Evolutionary conservation across 1,284 basidiomycete species (phyloP).

Genomic region (Vanrija sp.): DNA sequence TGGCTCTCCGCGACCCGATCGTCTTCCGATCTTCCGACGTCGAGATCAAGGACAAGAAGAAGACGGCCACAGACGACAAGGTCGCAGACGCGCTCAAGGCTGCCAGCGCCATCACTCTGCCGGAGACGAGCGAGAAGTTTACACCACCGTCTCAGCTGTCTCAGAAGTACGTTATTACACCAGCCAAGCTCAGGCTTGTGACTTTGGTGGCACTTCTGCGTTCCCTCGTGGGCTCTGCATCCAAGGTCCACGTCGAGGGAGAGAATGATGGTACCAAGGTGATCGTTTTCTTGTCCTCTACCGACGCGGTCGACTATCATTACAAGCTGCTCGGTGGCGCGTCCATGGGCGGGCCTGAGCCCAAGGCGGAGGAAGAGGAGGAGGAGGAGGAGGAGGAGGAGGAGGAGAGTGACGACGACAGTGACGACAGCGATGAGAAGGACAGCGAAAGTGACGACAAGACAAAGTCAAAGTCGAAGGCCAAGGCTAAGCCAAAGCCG

Average conservation of each 20-base stretch:
- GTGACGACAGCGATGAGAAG: conserved; percentile 32
- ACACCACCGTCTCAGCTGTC: conserved; percentile 89
- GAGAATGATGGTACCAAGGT: conserved; percentile 54
- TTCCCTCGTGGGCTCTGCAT: conserved; percentile 58
- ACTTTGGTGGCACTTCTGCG: conserved; percentile 80
- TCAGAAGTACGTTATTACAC: conserved; percentile 91
- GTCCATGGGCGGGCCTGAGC: conserved; percentile 59
- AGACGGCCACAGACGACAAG: conserved; percentile 9
- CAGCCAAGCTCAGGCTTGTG: conserved; percentile 89
- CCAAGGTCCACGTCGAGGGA: conserved; percentile 14
- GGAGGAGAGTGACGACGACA: conserved; percentile 15
- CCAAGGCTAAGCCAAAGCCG: conserved; percentile 18
- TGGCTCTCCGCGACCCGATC: conserved; percentile 59
- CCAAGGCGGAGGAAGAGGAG: conserved; percentile 33
- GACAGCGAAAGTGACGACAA: conserved; percentile 2
- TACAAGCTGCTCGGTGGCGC: conserved; percentile 81
- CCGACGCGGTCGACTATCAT: conserved; percentile 96
- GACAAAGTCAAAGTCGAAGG: conserved; percentile 12
- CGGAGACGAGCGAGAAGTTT: conserved; percentile 57
- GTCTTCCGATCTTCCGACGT: conserved; percentile 47
- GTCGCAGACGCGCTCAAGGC: conserved; percentile 29
- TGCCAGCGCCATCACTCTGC: conserved; percentile 23
- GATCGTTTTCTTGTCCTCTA: conserved; percentile 95
- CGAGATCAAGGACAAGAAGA: conserved; percentile 11
- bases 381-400: conserved; percentile 29